Evolutionary conservation across 2,329 filamentous ascomycete species (phyloP).

Genomic region (Calonectria hawksworthii): DNA sequence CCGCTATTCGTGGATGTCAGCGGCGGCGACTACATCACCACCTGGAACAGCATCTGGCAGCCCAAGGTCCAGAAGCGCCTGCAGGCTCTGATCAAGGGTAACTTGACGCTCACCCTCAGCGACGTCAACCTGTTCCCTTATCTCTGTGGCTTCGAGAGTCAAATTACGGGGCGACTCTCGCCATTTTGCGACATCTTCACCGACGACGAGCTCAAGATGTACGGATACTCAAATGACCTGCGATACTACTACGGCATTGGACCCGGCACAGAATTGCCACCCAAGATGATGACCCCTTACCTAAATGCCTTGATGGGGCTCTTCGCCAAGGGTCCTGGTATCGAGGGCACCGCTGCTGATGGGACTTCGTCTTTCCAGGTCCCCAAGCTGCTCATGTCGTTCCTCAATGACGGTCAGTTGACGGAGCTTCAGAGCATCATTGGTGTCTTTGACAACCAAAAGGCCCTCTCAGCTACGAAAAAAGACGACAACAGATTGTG

Average conservation of each 20-base stretch:
- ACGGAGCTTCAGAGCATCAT: conserved; percentile 71
- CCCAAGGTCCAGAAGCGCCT: conserved; percentile 51
- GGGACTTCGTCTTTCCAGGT: conserved; percentile 60
- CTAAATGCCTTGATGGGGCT: conserved; percentile 66
- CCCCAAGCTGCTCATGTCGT: conserved; percentile 71
- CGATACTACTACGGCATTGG: conserved; percentile 78
- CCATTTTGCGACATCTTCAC: conserved; percentile 75
- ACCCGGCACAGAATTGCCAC: conserved; percentile 66
- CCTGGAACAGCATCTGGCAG: conserved; percentile 66
- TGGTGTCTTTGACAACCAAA: conserved; percentile 72
- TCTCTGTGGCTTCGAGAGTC: conserved; percentile 79
- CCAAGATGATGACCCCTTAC: conserved; percentile 73
- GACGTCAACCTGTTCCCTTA: conserved; percentile 74
- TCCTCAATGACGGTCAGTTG: conserved; percentile 77
- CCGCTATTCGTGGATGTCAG: conserved; percentile 69
- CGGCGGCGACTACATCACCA: conserved; percentile 57
- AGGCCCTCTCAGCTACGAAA: conserved; percentile 60
- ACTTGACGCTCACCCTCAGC: conserved; percentile 57
- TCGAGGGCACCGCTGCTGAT: conserved; percentile 61
- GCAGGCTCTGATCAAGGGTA: conserved; percentile 60
- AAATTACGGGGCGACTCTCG: conserved; percentile 73
- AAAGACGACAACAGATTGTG: conserved; percentile 65
- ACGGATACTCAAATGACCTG: conserved; percentile 78
- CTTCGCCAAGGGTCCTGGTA: conserved; percentile 65
- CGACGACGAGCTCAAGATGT: conserved; percentile 71